Evolutionary conservation across 306 rosid genomes (phyloP).

Genomic region (Cicer arietinum): DNA sequence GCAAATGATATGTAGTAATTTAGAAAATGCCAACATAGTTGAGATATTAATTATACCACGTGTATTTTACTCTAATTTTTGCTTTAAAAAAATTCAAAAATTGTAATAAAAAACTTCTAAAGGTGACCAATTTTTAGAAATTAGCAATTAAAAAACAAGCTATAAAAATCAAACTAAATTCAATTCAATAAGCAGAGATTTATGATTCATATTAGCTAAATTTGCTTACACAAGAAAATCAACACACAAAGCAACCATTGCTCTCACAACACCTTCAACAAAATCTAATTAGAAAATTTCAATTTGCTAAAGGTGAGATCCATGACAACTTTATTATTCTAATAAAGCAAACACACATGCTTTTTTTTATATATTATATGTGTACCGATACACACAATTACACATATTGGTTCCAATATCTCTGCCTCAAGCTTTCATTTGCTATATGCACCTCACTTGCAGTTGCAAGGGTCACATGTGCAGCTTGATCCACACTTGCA

Average conservation of each 20-base stretch:
- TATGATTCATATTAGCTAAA: slow-evolving; percentile 3
- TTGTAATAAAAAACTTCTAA: too few relatives aligned
- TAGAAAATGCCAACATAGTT: too few relatives aligned
- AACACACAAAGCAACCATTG: too few relatives aligned
- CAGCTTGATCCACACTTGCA: slow-evolving; percentile 83
- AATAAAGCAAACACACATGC: neutral
- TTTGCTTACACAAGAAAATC: neutral
- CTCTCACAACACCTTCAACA: neutral
- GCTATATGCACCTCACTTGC: slow-evolving; percentile 50
- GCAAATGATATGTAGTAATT: too few relatives aligned
- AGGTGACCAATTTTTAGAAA: too few relatives aligned
- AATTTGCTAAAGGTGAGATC: neutral
- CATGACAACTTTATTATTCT: slow-evolving; percentile 23
- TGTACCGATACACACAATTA: neutral
- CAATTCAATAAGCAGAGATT: neutral
- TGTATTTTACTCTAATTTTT: too few relatives aligned
- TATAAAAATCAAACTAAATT: too few relatives aligned
- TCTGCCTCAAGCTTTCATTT: slow-evolving; percentile 44
- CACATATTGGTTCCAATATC: slow-evolving; percentile 19
- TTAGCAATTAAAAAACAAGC: too few relatives aligned
- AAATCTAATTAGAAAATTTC: slow-evolving; percentile 14
- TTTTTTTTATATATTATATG: neutral
- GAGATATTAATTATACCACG: too few relatives aligned
- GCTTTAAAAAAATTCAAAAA: too few relatives aligned
- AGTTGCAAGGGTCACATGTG: slow-evolving; percentile 77